Conservation (phyloP, 2,329 filamentous ascomycete species). For the Talaromyces sp. region DNA sequence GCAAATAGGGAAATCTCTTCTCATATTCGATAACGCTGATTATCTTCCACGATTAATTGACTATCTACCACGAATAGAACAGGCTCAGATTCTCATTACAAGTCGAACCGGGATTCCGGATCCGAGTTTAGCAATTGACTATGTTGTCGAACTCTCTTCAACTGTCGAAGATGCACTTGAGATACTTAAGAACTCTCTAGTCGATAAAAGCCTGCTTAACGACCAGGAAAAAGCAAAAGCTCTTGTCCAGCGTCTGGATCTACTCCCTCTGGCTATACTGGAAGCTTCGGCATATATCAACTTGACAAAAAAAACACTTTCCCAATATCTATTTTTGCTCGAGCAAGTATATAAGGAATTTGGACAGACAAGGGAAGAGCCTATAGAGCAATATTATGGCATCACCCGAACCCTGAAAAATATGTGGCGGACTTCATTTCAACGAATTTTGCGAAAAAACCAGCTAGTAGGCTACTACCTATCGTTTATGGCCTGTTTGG, state of each 20-base stretch:
- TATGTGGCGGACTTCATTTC: too few relatives aligned
- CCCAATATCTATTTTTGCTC: neutral
- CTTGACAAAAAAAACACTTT: too few relatives aligned
- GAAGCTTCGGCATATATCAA: too few relatives aligned
- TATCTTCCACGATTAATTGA: neutral
- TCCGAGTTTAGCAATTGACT: neutral
- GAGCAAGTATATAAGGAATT: too few relatives aligned
- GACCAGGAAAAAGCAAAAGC: neutral
- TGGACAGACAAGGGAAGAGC: too few relatives aligned
- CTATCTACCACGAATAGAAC: neutral
- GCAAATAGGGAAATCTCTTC: neutral
- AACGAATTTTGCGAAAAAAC: neutral
- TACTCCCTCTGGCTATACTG: neutral
- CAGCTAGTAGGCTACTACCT: neutral
- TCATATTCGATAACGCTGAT: neutral
- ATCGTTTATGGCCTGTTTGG: neutral
- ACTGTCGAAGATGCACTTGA: neutral
- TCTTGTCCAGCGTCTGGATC: neutral
- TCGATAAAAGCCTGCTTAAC: neutral
- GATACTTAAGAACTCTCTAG: neutral
- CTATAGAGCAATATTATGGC: too few relatives aligned
- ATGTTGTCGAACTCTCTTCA: neutral
- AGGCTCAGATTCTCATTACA: neutral
- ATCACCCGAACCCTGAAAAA: too few relatives aligned
- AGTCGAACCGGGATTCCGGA: neutral